Base-by-base conservation (phyloP, 768 basidiomycete genomes). In the Leccinum incarnatum region DNA sequence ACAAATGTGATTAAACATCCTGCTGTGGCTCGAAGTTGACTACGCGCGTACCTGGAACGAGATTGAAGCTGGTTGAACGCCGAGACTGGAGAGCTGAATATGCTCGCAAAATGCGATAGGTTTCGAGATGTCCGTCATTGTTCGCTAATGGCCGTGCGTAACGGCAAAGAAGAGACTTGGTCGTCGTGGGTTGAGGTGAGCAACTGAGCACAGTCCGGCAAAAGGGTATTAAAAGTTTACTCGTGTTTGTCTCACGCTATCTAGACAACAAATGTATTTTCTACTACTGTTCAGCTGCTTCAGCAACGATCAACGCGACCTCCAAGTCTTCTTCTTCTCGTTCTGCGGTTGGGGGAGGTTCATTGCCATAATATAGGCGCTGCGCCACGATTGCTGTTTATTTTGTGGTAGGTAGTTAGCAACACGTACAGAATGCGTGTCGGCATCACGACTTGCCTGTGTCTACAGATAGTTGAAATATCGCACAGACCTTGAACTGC, bases 31-130 rank as follows among this genome's bases (percentile, higher is more conserved):
- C 50, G 59, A 46, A 23, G 17, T 74, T 71, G 76, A 71, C 65
- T 72, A 78, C 82, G 67, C 72, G 64, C 72, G 64, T 68, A 90
- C 91, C 84, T 97, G 95, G 78, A 98, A 99, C 19, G 93, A 93
- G 69, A 99, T 98, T 55, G 95, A 95, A 61, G 89, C 87, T 54
- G 96, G 97, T 75, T 99, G 97, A 66, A 99, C 83, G 57, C 95
- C 95, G 62, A 98, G 78, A 72, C 94, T 94, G 25, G 95, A 95
- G 68, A 99, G 89, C 79, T 99, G 92, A 29, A 93, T 79, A 71
- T 94, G 92, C 76, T 94, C 91, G 78, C 87, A 88, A 76, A 93
- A 93, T 47, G 91, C 82, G 72, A 92, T 95, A 51, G 91, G 91
- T 79, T 91, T 92, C 25, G 73, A 70, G 47, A 17, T 57, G 62